Base-by-base conservation (phyloP, 805 yeast genomes). In the Yarrowia sp. region DNA sequence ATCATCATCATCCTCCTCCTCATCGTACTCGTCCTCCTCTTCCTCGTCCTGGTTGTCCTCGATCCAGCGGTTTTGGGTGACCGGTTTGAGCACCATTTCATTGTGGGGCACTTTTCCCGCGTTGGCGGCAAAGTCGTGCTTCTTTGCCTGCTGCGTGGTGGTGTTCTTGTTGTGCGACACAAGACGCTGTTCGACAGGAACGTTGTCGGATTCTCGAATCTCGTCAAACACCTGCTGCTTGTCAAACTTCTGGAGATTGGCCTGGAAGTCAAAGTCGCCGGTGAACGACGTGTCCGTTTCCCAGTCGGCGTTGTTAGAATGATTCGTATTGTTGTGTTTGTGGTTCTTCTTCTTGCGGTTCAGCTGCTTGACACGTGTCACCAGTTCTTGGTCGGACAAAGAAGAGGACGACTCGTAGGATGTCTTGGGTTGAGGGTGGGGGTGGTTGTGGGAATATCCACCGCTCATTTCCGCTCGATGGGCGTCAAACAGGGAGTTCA, bases 241-340 rank as follows among this genome's bases (percentile, higher is more conserved):
- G 77, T 93, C 95, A 74, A 93, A 93, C 81, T 87, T 86, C 32
- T 88, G 88, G 71, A 93, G 82, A 75, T 90, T 91, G 14, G 91
- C 88, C 68, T 86, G 91, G 77, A 93, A 93, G 77, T 93, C 97
- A 78, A 93, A 93, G 71, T 92, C 97, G 82, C 59, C 50, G 15
- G 55, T 61, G 38, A 45, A 50, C 5, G 50, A 65, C 5, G 69
- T 66, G 22, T 70, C 68, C 4, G 52, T 46, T 35, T 65, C 70
- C 48, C 63, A 58, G n/a, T 48, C 59, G 35, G 45, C 58, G 65
- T 55, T 40, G 41, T 48, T 50, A 19, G 16, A 9, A 40, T 35
- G 46, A 46, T 46, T 35, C 32, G 53, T 16, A 52, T 40, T 46
- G 40, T 10, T 11, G 58, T 40, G 40, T 36, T 48, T 38, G 35